Conservation (phyloP, 2,329 filamentous ascomycete species). For the Phaeosphaeriaceae sp. region DNA sequence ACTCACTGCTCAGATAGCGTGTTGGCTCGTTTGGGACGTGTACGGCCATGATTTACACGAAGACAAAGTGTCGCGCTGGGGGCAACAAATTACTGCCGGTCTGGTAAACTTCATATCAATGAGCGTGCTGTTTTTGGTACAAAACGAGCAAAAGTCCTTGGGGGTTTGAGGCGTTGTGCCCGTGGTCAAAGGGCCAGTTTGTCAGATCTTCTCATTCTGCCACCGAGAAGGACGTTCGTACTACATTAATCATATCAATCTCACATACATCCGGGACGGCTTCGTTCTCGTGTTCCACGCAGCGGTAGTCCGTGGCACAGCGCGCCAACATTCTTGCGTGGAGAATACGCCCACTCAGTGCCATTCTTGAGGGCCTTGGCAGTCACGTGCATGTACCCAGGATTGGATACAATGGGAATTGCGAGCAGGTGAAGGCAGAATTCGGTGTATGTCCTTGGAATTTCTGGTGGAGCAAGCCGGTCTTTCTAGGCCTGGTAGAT, state of each 20-base stretch:
- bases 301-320: not conserved
- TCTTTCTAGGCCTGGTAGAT: not conserved
- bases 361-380: conserved; percentile 3
- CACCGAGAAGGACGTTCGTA: conserved; percentile 1
- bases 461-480: not conserved
- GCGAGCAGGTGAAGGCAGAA: not conserved
- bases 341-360: not conserved
- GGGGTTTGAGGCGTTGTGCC: conserved; percentile 33
- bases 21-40: conserved; percentile 1
- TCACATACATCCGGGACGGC: not conserved
- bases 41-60: conserved; percentile 10
- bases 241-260: conserved; percentile 7
- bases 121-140: conserved; percentile 24
- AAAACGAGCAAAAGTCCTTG: conserved; percentile 32
- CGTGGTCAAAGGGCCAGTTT: conserved; percentile 7
- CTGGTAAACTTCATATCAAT: conserved; percentile 3
- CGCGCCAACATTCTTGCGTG: conserved; percentile 4
- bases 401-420: not conserved
- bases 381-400: conserved; percentile 7
- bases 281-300: not conserved
- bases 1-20: not conserved
- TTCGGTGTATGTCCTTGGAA: not conserved
- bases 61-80: conserved; percentile 12
- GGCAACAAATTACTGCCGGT: conserved; percentile 9
- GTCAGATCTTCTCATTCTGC: not conserved